Percentiles rank a stretch among this genome's conserved stretches.
These are phyloP conservation scores for Talaromyces stipitatus DNA, from an alignment of 495 filamentous ascomycete genomes.

Conservation along the genomic window DNA sequence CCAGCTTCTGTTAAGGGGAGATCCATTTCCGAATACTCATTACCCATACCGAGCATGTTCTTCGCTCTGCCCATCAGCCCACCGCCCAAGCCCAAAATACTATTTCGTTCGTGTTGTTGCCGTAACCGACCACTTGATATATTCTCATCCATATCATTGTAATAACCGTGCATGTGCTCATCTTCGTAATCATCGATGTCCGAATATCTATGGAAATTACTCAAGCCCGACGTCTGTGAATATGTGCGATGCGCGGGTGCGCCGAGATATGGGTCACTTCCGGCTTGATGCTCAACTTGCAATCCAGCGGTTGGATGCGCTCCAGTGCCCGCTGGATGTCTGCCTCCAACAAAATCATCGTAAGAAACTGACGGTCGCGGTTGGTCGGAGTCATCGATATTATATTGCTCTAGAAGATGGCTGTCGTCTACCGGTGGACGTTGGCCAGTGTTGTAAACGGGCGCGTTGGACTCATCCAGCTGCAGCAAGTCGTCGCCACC, in stretches of 20 bases:
- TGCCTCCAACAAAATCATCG: conserved; percentile 83
- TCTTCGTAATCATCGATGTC: conserved; percentile 79
- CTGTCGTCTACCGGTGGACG: conserved; percentile 70
- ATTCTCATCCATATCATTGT: conserved; percentile 46
- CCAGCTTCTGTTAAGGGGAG: conserved; percentile 82
- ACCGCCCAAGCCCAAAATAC: conserved; percentile 77
- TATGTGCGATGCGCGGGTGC: conserved; percentile 45
- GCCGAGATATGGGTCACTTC: conserved; percentile 39
- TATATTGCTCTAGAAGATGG: conserved; percentile 61
- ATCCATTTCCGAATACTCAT: conserved; percentile 97
- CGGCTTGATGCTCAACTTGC: conserved; percentile 24
- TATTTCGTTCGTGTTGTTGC: conserved; percentile 69
- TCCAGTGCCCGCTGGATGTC: conserved; percentile 35
- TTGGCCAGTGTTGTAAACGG: conserved; percentile 64
- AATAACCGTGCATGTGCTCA: conserved; percentile 55
- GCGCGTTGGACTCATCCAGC: conserved; percentile 58
- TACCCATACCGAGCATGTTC: conserved; percentile 83
- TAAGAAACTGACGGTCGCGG: conserved; percentile 84
- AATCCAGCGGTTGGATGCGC: conserved; percentile 17
- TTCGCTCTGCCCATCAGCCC: conserved; percentile 81
- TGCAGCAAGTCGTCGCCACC: conserved; percentile 68
- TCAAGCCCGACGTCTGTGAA: conserved; percentile 76
- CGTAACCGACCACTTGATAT: conserved; percentile 45
- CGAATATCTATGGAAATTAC: conserved; percentile 87
- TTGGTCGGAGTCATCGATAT: conserved; percentile 58